Percentiles rank a stretch among this genome's conserved stretches.
phyloP scores from a whole-genome alignment of 768 basidiomycete species.

The Termitomyces sp. region DNA sequence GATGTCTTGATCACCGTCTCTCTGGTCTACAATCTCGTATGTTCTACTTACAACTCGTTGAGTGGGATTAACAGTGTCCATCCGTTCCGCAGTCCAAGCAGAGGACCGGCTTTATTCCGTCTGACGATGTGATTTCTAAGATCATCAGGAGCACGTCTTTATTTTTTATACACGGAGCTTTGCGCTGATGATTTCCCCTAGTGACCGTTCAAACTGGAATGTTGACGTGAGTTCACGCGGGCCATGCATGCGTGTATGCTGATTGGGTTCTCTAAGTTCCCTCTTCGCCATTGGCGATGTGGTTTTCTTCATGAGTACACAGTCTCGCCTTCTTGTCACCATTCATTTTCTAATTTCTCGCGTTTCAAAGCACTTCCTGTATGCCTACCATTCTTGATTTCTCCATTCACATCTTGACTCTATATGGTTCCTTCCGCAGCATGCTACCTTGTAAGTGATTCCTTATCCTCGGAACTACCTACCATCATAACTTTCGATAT shows the following conservation, averaged over 20 bases:
- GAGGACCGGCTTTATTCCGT: slow-evolving; percentile 31
- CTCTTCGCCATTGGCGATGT: slow-evolving; percentile 42
- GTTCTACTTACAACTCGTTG: no score
- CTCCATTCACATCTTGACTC: background rate
- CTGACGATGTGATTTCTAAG: slow-evolving; percentile 31
- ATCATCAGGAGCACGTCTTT: slow-evolving; percentile 25
- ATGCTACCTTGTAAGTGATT: slow-evolving; percentile 39
- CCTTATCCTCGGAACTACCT: background rate
- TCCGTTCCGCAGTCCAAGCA: slow-evolving; percentile 38
- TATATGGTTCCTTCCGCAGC: slow-evolving; percentile 25
- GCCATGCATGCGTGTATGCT: background rate
- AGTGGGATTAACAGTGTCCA: no score
- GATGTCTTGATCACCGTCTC: slow-evolving; percentile 45
- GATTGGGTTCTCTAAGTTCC: slow-evolving; percentile 22
- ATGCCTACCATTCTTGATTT: background rate
- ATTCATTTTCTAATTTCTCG: background rate
- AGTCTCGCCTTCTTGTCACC: slow-evolving; percentile 14
- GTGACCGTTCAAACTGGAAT: slow-evolving; percentile 44
- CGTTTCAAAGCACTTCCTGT: slow-evolving; percentile 32
- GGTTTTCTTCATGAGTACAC: slow-evolving; percentile 44
- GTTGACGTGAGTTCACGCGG: slow-evolving; percentile 29
- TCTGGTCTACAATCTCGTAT: slow-evolving; percentile 40
- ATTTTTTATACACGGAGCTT: background rate
- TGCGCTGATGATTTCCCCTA: background rate
- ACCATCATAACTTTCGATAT: background rate